phyloP scores from a whole-genome alignment of 768 basidiomycete genomes.

The Lyophyllum atratum region DNA sequence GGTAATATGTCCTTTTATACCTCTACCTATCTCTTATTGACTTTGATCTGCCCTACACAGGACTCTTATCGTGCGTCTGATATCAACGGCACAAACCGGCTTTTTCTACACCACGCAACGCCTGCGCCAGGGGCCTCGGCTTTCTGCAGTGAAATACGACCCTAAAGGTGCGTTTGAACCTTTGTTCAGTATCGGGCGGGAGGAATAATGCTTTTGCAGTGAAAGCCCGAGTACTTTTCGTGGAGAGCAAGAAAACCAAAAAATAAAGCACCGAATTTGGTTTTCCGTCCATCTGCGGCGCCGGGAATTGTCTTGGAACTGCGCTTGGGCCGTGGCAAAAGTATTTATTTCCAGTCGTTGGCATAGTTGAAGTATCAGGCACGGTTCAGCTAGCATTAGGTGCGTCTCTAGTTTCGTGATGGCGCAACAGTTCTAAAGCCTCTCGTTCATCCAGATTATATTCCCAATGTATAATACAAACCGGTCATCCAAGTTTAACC shows the following conservation, averaged over 20 bases:
- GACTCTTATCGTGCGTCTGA: constrained; percentile 82
- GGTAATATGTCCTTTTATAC: constrained; percentile 33
- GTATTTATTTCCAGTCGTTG: neutral
- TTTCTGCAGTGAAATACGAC: constrained; percentile 93
- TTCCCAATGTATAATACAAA: neutral
- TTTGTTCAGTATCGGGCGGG: neutral
- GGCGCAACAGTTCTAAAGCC: neutral
- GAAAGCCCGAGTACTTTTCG: constrained; percentile 71
- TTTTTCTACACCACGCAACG: constrained; percentile 89
- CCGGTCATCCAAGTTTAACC: neutral
- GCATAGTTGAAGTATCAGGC: neutral
- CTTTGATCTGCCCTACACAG: constrained; percentile 36
- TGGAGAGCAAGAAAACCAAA: constrained; percentile 77
- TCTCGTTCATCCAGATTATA: neutral
- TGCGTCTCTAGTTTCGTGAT: neutral
- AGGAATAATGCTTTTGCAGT: constrained; percentile 40
- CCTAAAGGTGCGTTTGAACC: constrained; percentile 62
- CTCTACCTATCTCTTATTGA: neutral
- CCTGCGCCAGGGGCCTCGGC: constrained; percentile 69
- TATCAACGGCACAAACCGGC: constrained; percentile 91
- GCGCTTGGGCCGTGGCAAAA: neutral
- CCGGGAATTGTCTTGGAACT: neutral
- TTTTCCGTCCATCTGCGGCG: neutral
- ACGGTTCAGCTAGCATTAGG: neutral
- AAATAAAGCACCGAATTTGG: constrained; percentile 36